Evolutionary conservation across 2,329 filamentous ascomycete species (phyloP).

Genomic region (Dothiorella sarmentorum): DNA sequence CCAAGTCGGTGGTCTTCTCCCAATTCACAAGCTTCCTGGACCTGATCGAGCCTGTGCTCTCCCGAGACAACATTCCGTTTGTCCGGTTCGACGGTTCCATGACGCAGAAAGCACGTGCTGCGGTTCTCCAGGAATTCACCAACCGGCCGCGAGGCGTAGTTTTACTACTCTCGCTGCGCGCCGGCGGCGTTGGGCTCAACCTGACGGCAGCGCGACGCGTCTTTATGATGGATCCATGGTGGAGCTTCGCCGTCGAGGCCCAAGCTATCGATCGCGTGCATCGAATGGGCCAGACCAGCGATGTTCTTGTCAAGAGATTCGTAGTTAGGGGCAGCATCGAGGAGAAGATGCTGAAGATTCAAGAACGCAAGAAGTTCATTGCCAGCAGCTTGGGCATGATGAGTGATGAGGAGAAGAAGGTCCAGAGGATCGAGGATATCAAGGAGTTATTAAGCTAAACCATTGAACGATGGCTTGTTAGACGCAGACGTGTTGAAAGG

Average conservation of each 20-base stretch:
- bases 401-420: constrained; percentile 86
- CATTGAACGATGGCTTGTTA: neutral
- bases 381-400: constrained; percentile 95
- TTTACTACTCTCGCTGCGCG: constrained; percentile 77
- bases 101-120: constrained; percentile 77
- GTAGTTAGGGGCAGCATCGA: constrained; percentile 90
- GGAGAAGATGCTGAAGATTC: constrained; percentile 88
- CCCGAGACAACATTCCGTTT: constrained; percentile 67
- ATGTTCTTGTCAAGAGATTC: constrained; percentile 83
- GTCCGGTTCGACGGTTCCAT: constrained; percentile 91
- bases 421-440: constrained; percentile 89
- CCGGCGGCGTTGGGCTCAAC: constrained; percentile 91
- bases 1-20: constrained; percentile 91
- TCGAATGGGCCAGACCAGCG: constrained; percentile 86
- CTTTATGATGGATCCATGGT: constrained; percentile 99
- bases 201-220: constrained; percentile 84
- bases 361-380: constrained; percentile 96
- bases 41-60: constrained; percentile 79
- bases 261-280: constrained; percentile 98
- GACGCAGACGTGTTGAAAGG: too few relatives aligned
- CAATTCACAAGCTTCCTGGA: constrained; percentile 97
- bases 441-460: constrained; percentile 73
- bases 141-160: constrained; percentile 59
- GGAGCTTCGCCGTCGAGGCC: constrained; percentile 94
- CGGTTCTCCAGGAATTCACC: constrained; percentile 71